A percentile compares a stretch with the other conserved stretches of the same genome.
Conservation (phyloP, 2,329 filamentous ascomycete species). For the Microthyrium microscopicum region DNA sequence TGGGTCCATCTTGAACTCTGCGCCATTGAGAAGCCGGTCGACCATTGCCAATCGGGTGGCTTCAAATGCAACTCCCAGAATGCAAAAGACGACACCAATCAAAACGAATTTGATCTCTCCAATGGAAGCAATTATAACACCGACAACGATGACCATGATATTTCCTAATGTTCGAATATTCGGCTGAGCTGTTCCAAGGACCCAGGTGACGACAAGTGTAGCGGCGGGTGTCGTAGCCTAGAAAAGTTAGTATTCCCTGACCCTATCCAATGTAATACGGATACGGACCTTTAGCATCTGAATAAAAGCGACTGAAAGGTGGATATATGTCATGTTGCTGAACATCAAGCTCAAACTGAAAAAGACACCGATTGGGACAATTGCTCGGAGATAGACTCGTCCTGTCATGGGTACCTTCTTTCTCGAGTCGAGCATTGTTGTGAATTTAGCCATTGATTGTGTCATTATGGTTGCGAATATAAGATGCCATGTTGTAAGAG, state of each 20-base stretch:
- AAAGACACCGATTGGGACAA: constrained; percentile 13
- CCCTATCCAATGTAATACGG: too few species aligned
- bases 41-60: constrained; percentile 73
- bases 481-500: constrained; percentile 30
- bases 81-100: constrained; percentile 63
- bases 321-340: constrained; percentile 13
- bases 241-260: neutral
- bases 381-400: constrained; percentile 12
- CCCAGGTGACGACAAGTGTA: constrained; percentile 79
- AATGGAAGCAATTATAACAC: constrained; percentile 84
- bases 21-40: constrained; percentile 61
- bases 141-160: constrained; percentile 84
- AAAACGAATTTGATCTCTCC: constrained; percentile 90
- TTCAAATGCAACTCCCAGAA: constrained; percentile 65
- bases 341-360: constrained; percentile 13
- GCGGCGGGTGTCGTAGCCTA: constrained; percentile 89
- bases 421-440: constrained; percentile 12
- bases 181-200: constrained; percentile 65
- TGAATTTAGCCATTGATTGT: constrained; percentile 12
- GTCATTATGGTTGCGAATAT: constrained; percentile 13
- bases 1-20: constrained; percentile 85
- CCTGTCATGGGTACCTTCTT: constrained; percentile 13
- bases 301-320: constrained; percentile 14
- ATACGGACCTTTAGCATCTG: constrained; percentile 13
- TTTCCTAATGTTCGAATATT: constrained; percentile 81